A percentile compares a stretch with the other conserved stretches of the same genome.
Evolutionary conservation across 2,329 filamentous ascomycete genomes (phyloP).

Genomic region (Emmonsia crescens): DNA sequence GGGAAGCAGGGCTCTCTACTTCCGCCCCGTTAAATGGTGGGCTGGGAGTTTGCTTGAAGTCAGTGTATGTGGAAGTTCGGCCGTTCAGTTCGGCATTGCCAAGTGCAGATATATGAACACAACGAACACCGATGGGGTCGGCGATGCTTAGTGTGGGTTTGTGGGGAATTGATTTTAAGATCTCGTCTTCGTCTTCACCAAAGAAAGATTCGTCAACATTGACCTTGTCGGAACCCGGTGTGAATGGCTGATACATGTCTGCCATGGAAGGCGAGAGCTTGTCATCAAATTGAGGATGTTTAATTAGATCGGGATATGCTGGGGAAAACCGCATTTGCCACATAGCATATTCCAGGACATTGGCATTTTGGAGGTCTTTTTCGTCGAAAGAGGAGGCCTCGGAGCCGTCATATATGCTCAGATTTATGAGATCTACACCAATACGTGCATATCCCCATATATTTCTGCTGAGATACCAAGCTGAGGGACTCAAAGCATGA

Average conservation of each 20-base stretch:
- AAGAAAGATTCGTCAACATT: background rate
- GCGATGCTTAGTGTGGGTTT: background rate
- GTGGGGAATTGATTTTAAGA: background rate
- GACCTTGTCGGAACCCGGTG: background rate
- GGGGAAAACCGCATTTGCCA: background rate
- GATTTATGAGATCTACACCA: background rate
- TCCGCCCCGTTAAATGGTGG: background rate
- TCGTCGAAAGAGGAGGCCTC: background rate
- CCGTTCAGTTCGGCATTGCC: conserved; percentile 1
- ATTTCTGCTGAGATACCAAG: background rate
- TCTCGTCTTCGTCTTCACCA: background rate
- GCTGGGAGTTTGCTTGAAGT: background rate
- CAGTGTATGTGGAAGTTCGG: background rate
- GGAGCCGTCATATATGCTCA: background rate
- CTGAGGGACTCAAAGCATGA: background rate
- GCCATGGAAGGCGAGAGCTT: background rate
- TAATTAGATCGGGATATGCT: background rate
- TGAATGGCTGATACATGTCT: conserved; percentile 2
- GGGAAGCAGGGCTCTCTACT: background rate
- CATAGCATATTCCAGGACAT: background rate
- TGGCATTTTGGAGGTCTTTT: background rate
- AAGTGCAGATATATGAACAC: background rate
- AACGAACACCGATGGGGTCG: conserved; percentile 3
- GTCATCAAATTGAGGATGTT: conserved; percentile 1
- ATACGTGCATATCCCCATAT: background rate